phyloP scores from a whole-genome alignment of 2,329 filamentous ascomycete species.

The Aureobasidium sp. region DNA sequence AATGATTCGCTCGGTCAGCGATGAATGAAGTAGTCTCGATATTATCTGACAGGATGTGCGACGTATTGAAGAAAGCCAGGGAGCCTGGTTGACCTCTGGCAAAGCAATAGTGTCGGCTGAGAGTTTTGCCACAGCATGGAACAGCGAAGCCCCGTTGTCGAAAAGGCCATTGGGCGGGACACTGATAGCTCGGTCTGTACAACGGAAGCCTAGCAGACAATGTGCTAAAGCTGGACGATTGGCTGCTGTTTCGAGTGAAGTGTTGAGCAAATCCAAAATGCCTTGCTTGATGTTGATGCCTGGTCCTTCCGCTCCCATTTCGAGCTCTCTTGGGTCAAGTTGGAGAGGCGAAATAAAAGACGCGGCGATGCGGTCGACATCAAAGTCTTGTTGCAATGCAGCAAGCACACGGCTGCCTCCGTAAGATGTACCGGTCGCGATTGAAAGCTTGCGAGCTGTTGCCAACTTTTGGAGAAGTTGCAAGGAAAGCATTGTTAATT shows the following conservation, averaged over 20 bases:
- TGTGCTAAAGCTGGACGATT: conserved; percentile 83
- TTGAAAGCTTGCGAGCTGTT: conserved; percentile 67
- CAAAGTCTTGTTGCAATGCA: conserved; percentile 75
- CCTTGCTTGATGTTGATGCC: conserved; percentile 72
- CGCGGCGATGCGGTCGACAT: conserved; percentile 71
- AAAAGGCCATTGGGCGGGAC: conserved; percentile 65
- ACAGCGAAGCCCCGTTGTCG: conserved; percentile 64
- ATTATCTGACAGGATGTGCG: conserved; percentile 48
- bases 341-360: conserved; percentile 64
- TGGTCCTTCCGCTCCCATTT: conserved; percentile 60
- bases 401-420: conserved; percentile 58
- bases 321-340: conserved; percentile 61
- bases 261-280: conserved; percentile 78
- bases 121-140: conserved; percentile 74
- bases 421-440: conserved; percentile 45
- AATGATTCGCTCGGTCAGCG: conserved; percentile 66
- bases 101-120: conserved; percentile 61
- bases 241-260: conserved; percentile 67
- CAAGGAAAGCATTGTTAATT: conserved; percentile 72
- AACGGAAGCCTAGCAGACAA: conserved; percentile 79
- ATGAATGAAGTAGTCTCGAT: conserved; percentile 74
- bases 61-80: conserved; percentile 49
- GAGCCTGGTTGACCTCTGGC: conserved; percentile 53
- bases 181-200: conserved; percentile 62
- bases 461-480: conserved; percentile 80